Conservation (phyloP, 169 alveolate species). For the Plasmodium inui region DNA sequence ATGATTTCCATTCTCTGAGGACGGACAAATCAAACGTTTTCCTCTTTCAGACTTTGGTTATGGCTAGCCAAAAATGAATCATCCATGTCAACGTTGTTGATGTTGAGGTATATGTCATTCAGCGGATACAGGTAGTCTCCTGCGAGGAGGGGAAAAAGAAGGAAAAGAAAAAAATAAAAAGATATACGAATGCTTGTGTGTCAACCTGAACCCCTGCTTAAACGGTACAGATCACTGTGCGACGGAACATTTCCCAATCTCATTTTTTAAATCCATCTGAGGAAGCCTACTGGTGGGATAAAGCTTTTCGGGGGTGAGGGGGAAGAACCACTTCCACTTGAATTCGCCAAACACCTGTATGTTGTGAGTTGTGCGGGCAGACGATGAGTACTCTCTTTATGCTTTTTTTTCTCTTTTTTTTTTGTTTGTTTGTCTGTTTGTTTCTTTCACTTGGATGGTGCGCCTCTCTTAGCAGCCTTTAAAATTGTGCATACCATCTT, state of each 20-base stretch:
- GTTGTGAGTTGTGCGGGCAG: background rate
- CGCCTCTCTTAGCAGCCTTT: background rate
- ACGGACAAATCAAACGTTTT: slow-evolving; percentile 1
- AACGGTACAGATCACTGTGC: background rate
- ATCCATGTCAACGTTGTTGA: slow-evolving; percentile 36
- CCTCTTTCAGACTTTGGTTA: slow-evolving; percentile 21
- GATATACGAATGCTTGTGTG: background rate
- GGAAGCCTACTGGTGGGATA: slow-evolving; percentile 14
- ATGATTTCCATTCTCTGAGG: background rate
- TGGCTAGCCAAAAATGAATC: slow-evolving; percentile 39
- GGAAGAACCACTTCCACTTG: slow-evolving; percentile 70
- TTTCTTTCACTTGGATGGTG: background rate
- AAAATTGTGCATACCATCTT: slow-evolving; percentile 4
- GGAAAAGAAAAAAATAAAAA: background rate
- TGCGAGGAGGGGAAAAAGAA: background rate
- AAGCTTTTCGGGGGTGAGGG: slow-evolving; percentile 27
- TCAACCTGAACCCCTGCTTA: background rate
- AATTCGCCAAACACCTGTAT: slow-evolving; percentile 55
- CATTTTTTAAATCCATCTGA: background rate
- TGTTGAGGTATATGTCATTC: slow-evolving; percentile 53
- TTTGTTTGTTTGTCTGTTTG: background rate
- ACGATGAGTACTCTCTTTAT: background rate
- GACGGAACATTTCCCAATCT: background rate
- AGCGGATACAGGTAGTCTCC: slow-evolving; percentile 45
- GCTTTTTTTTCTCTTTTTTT: background rate